Conservation (phyloP, 2,329 filamentous ascomycete species). For the Torrubiellomyces zombiae region DNA sequence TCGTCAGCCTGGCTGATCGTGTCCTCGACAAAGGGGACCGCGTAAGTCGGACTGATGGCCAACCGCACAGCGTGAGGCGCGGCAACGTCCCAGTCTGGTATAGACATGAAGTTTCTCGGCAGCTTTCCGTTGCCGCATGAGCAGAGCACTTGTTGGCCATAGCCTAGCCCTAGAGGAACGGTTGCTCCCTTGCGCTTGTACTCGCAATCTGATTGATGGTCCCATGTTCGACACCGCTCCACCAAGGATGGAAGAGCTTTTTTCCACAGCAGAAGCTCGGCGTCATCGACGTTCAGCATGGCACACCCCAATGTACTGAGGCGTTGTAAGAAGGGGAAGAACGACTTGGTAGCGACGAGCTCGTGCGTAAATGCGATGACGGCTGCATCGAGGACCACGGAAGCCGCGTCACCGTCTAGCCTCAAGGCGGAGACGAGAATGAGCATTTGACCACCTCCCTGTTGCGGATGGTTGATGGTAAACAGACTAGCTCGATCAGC, state of each 20-base stretch:
- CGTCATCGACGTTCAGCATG: slow-evolving; percentile 28
- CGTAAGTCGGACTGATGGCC: slow-evolving; percentile 38
- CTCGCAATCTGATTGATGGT: slow-evolving; percentile 23
- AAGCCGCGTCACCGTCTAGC: slow-evolving; percentile 24
- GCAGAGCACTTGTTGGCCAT: slow-evolving; percentile 23
- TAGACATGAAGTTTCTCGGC: slow-evolving; percentile 19
- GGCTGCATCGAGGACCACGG: slow-evolving; percentile 29
- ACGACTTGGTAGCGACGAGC: slow-evolving; percentile 13
- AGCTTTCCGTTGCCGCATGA: slow-evolving; percentile 26
- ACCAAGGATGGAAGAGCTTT: slow-evolving; percentile 23
- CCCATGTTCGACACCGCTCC: slow-evolving; percentile 33
- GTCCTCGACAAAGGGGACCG: slow-evolving; percentile 25
- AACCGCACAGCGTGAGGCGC: slow-evolving; percentile 31
- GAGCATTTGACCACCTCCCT: slow-evolving; percentile 23
- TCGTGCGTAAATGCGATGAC: slow-evolving; percentile 24
- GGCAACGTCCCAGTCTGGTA: slow-evolving; percentile 27
- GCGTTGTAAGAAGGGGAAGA: slow-evolving; percentile 22
- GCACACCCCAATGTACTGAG: slow-evolving; percentile 19
- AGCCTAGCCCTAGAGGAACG: slow-evolving; percentile 21
- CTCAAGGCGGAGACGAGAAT: slow-evolving; percentile 23
- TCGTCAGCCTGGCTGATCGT: slow-evolving; percentile 12
- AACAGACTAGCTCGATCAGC: slow-evolving; percentile 28
- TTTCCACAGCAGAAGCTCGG: slow-evolving; percentile 41
- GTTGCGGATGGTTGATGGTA: slow-evolving; percentile 18
- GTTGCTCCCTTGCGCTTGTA: slow-evolving; percentile 19